These are phyloP conservation scores for Boletus subparvulus DNA, from an alignment of 768 basidiomycete species.

Conservation along the genomic window DNA sequence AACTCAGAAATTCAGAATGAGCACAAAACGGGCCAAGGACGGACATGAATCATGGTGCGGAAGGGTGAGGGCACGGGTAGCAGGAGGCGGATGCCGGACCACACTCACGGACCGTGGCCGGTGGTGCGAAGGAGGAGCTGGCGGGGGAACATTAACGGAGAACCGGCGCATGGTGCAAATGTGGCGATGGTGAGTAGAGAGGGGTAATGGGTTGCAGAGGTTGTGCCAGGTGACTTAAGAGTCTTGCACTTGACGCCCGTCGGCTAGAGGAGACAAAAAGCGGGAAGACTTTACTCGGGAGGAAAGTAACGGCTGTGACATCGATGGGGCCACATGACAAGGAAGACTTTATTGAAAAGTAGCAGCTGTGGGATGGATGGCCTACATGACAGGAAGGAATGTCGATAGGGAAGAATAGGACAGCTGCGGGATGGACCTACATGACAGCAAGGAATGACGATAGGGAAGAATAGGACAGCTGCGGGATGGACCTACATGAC, in stretches of 20 bases:
- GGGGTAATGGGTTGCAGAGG: not conserved
- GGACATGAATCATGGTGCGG: slow-evolving; percentile 4
- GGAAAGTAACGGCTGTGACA: not conserved
- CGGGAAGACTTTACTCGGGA: not conserved
- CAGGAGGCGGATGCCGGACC: not conserved
- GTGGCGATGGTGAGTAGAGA: not conserved
- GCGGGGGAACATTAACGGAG: not conserved
- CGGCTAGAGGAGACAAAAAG: slow-evolving; percentile 2
- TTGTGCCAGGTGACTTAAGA: not conserved
- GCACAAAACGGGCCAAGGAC: slow-evolving; percentile 1
- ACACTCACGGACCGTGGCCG: not conserved
- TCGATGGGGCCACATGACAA: not conserved
- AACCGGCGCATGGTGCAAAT: slow-evolving; percentile 4
- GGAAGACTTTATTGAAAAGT: too few relatives aligned
- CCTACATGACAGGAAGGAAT: too few relatives aligned
- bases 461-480: too few relatives aligned
- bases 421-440: too few relatives aligned
- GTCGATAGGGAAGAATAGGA: too few relatives aligned
- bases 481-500: too few relatives aligned
- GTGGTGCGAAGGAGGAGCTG: not conserved
- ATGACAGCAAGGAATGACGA: too few relatives aligned
- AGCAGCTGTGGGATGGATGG: too few relatives aligned
- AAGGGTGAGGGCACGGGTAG: not conserved
- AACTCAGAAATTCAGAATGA: not conserved
- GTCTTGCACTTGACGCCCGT: not conserved